Percentiles rank a stretch among this genome's conserved stretches.
These are phyloP conservation scores for Ogataea philodendri DNA, from an alignment of 805 yeast genomes.

Conservation along the genomic window DNA sequence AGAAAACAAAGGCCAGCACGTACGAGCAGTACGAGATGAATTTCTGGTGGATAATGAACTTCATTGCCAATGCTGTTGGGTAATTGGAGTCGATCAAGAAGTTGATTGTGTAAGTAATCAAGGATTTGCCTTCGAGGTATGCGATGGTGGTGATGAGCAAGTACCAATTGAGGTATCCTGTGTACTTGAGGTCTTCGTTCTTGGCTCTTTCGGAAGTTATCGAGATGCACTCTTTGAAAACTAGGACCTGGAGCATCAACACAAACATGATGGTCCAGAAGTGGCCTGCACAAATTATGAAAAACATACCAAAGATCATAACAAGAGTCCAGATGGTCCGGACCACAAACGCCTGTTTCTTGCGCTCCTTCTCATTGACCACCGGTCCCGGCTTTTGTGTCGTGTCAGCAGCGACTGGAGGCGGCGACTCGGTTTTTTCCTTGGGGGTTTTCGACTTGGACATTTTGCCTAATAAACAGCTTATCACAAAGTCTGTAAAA, in stretches of 20 bases:
- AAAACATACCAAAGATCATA: conserved; percentile 75
- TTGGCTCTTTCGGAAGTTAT: conserved; percentile 78
- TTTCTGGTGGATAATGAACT: conserved; percentile 60
- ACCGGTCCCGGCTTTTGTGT: conserved; percentile 14
- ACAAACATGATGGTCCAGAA: conserved; percentile 73
- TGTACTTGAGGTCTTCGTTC: conserved; percentile 77
- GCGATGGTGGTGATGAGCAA: conserved; percentile 83
- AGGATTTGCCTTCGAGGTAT: conserved; percentile 82
- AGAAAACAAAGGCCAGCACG: conserved; percentile 83
- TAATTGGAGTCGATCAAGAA: conserved; percentile 29
- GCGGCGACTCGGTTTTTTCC: conserved; percentile 3
- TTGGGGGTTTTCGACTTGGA: conserved; percentile 5
- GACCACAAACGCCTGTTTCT: conserved; percentile 79
- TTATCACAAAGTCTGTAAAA: conserved; percentile 7
- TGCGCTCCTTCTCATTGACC: conserved; percentile 53
- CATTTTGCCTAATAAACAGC: conserved; percentile 8
- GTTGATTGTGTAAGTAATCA: conserved; percentile 52
- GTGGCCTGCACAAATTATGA: conserved; percentile 79
- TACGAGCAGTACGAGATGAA: conserved; percentile 82
- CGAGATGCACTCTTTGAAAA: conserved; percentile 87
- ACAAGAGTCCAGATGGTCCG: conserved; percentile 92
- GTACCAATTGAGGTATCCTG: conserved; percentile 88
- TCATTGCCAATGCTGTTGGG: conserved; percentile 28
- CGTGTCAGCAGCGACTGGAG: conserved; percentile 1
- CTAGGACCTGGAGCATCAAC: conserved; percentile 69